Conservation (phyloP, 768 basidiomycete species). For the Saitozyma podzolica region DNA sequence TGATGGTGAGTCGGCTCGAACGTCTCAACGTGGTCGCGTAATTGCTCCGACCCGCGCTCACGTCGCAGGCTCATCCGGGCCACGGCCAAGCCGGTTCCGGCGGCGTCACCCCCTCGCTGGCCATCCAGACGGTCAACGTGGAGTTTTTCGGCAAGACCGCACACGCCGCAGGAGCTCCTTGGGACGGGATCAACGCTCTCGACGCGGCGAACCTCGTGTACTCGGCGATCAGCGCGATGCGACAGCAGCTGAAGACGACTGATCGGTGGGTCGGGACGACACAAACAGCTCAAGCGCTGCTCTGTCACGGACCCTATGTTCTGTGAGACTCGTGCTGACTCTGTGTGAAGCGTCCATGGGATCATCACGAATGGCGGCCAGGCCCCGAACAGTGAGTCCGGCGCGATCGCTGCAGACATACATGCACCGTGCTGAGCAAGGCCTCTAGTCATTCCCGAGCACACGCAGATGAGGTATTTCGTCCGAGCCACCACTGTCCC, state of each 20-base stretch:
- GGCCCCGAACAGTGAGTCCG: conserved; percentile 64
- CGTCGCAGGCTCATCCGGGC: conserved; percentile 6
- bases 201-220: conserved; percentile 88
- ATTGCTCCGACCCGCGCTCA: no score
- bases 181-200: conserved; percentile 25
- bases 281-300: background rate
- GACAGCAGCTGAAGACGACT: conserved; percentile 83
- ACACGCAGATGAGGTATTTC: conserved; percentile 69
- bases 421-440: background rate
- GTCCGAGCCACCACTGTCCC: conserved; percentile 58
- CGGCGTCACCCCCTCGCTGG: conserved; percentile 3
- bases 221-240: conserved; percentile 70
- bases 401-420: background rate
- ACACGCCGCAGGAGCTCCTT: conserved; percentile 34
- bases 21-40: no score
- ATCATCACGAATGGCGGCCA: conserved; percentile 65
- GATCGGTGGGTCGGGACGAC: conserved; percentile 55
- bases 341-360: conserved; percentile 61
- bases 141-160: conserved; percentile 32
- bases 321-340: no score
- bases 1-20: conserved; percentile 23
- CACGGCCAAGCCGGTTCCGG: background rate
- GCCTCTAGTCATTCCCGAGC: conserved; percentile 68
- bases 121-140: conserved; percentile 11
- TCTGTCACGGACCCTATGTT: background rate